Conservation (phyloP, 805 yeast species). For the Starmerella powellii region DNA sequence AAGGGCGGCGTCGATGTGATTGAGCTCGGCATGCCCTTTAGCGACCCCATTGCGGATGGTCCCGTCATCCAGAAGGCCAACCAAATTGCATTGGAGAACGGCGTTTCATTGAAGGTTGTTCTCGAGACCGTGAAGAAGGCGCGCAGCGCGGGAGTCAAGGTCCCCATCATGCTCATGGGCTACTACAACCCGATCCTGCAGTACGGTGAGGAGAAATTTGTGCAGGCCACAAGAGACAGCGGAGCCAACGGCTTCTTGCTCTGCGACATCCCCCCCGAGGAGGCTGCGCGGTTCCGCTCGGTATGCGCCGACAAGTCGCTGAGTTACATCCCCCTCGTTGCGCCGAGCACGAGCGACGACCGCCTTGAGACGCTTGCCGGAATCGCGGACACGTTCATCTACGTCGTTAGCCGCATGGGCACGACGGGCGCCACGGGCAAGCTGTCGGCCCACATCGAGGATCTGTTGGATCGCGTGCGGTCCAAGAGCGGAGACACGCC, state of each 20-base stretch:
- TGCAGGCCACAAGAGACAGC: slow-evolving; percentile 64
- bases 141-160: slow-evolving; percentile 67
- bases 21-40: slow-evolving; percentile 91
- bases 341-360: slow-evolving; percentile 91
- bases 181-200: slow-evolving; percentile 88
- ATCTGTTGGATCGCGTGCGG: slow-evolving; percentile 63
- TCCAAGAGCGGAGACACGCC: slow-evolving; percentile 62
- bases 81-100: slow-evolving; percentile 62
- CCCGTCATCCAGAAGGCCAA: slow-evolving; percentile 91
- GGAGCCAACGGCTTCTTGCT: slow-evolving; percentile 94
- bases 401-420: slow-evolving; percentile 97
- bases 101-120: slow-evolving; percentile 57
- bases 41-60: slow-evolving; percentile 98
- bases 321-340: slow-evolving; percentile 84
- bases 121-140: slow-evolving; percentile 65
- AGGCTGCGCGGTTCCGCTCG: slow-evolving; percentile 76
- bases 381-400: slow-evolving; percentile 90
- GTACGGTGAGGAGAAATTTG: slow-evolving; percentile 78
- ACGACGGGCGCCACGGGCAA: slow-evolving; percentile 78
- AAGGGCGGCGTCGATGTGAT: slow-evolving; percentile 91
- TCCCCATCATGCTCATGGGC: slow-evolving; percentile 92
- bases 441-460: slow-evolving; percentile 51
- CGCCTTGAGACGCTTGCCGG: slow-evolving; percentile 65
- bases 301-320: slow-evolving; percentile 55
- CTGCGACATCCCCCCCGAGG: slow-evolving; percentile 97